Conservation (phyloP, 2,329 filamentous ascomycete genomes). For the Fusarium anthophilum region DNA sequence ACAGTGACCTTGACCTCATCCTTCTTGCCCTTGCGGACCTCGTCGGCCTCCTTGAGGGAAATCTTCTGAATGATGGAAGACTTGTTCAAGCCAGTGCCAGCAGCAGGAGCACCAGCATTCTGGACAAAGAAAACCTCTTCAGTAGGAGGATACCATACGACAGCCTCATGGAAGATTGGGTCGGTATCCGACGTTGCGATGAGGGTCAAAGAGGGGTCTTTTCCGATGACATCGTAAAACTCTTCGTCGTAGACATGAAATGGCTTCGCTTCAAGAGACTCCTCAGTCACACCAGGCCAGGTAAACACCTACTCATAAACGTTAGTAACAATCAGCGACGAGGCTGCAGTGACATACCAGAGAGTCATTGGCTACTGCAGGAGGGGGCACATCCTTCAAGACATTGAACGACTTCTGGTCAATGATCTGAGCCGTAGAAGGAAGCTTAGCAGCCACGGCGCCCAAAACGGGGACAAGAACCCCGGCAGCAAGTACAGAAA, state of each 20-base stretch:
- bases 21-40: conserved; percentile 22
- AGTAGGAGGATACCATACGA: conserved; percentile 59
- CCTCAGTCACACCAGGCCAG: conserved; percentile 32
- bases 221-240: conserved; percentile 60
- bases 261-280: conserved; percentile 27
- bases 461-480: conserved; percentile 22
- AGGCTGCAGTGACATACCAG: conserved; percentile 2
- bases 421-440: conserved; percentile 32
- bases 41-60: conserved; percentile 53
- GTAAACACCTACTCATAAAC: background rate
- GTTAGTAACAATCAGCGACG: background rate
- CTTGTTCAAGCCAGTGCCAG: conserved; percentile 61
- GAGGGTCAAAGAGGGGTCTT: conserved; percentile 58
- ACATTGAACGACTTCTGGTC: conserved; percentile 38
- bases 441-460: conserved; percentile 56
- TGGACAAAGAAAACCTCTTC: conserved; percentile 65
- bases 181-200: conserved; percentile 56
- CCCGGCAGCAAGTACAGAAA: conserved; percentile 31
- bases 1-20: conserved; percentile 54
- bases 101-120: conserved; percentile 56
- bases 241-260: conserved; percentile 56
- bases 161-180: conserved; percentile 64
- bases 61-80: conserved; percentile 62
- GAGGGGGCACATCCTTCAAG: conserved; percentile 29
- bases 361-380: conserved; percentile 26